Conservation (phyloP, 768 basidiomycete species). For the Podaxis sp. region DNA sequence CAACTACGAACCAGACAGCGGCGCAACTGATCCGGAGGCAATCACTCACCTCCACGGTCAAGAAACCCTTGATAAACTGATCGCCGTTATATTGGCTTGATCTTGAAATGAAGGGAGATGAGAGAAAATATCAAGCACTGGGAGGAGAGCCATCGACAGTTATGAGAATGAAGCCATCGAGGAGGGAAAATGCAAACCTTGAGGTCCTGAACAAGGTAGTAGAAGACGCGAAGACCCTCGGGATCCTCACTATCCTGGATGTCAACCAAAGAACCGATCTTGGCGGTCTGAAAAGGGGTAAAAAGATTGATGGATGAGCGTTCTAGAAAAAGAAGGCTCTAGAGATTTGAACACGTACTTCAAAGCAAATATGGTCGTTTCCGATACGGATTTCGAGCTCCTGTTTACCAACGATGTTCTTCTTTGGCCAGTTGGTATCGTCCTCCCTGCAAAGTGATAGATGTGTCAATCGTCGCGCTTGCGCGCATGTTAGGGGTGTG, state of each 20-base stretch:
- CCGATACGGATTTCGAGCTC: conserved; percentile 95
- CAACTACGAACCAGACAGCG: conserved; percentile 12
- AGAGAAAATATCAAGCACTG: conserved; percentile 98
- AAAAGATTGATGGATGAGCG: neutral
- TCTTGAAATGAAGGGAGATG: conserved; percentile 99
- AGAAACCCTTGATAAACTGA: neutral
- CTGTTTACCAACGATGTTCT: conserved; percentile 98
- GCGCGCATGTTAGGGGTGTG: neutral
- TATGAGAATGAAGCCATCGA: conserved; percentile 1
- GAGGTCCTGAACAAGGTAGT: conserved; percentile 97
- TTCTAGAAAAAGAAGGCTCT: neutral
- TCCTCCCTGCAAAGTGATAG: conserved; percentile 71
- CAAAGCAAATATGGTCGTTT: conserved; percentile 95
- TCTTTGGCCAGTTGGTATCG: conserved; percentile 98
- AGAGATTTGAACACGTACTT: conserved; percentile 51
- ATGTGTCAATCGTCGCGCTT: neutral
- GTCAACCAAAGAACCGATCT: conserved; percentile 95
- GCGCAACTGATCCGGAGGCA: conserved; percentile 18
- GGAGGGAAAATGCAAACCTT: conserved; percentile 54
- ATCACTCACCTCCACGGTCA: conserved; percentile 17
- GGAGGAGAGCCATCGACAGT: neutral
- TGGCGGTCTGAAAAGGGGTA: conserved; percentile 72
- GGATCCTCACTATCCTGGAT: conserved; percentile 97
- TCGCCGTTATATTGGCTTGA: conserved; percentile 85
- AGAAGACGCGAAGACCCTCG: conserved; percentile 96